These are phyloP conservation scores for Albugo candida DNA, from an alignment of 352 stramenopile species.

Conservation along the genomic window DNA sequence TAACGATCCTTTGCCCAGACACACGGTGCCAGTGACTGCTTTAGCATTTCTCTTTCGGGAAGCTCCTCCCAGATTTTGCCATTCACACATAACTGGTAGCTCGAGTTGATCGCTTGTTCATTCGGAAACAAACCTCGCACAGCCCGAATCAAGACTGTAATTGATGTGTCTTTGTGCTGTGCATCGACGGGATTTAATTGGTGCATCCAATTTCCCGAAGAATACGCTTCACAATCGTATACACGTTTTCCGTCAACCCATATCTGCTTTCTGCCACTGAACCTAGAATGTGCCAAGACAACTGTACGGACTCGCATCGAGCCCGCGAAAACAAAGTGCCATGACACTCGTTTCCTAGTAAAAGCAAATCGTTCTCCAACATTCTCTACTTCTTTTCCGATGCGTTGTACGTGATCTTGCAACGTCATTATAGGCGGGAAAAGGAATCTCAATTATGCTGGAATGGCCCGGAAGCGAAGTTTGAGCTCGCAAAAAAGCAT, in stretches of 20 bases:
- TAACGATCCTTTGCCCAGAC: conserved; percentile 73
- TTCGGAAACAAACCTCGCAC: conserved; percentile 51
- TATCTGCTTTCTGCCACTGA: conserved; percentile 67
- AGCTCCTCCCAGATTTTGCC: conserved; percentile 45
- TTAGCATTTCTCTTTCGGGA: conserved; percentile 25
- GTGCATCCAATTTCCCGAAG: conserved; percentile 46
- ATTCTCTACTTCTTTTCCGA: conserved; percentile 41
- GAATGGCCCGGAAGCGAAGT: no score
- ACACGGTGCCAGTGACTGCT: conserved; percentile 7
- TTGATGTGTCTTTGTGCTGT: conserved; percentile 25
- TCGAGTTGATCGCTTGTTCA: conserved; percentile 34
- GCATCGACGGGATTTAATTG: conserved; percentile 21
- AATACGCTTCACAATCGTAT: conserved; percentile 49
- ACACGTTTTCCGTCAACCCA: conserved; percentile 59
- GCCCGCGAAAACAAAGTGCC: conserved; percentile 58
- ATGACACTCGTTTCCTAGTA: conserved; percentile 74
- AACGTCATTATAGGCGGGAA: no score
- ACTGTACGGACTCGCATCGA: conserved; percentile 68
- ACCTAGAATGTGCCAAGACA: conserved; percentile 65
- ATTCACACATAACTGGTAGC: conserved; percentile 55
- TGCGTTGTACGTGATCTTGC: not conserved
- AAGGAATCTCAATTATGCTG: no score
- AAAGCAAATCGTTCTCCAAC: conserved; percentile 56
- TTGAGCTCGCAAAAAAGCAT: no score
- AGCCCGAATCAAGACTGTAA: conserved; percentile 35